phyloP scores from a whole-genome alignment of 257 asterid genomes.

The Scutellaria baicalensis region DNA sequence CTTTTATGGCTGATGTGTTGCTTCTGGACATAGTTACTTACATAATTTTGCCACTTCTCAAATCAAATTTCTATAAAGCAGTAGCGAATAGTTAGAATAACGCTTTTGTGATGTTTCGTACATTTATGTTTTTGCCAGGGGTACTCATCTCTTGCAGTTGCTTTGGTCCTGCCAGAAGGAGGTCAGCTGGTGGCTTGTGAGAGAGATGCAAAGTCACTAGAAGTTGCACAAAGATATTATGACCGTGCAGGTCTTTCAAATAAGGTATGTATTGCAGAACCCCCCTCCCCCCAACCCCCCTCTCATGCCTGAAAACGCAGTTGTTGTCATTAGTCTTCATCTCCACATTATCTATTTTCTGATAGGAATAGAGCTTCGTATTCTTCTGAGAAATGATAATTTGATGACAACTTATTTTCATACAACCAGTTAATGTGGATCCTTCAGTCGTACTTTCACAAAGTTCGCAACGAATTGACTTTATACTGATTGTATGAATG shows the following conservation, averaged over 20 bases:
- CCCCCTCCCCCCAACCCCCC: background rate
- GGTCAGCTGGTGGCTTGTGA: slow-evolving; percentile 88
- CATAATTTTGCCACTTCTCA: background rate
- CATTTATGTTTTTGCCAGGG: slow-evolving; percentile 40
- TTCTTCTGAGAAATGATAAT: background rate
- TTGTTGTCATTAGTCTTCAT: background rate
- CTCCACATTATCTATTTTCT: background rate
- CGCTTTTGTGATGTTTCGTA: background rate
- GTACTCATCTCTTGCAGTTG: slow-evolving; percentile 91
- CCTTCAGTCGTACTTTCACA: background rate
- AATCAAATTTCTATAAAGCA: background rate
- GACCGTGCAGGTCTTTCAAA: slow-evolving; percentile 72
- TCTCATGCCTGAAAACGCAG: background rate
- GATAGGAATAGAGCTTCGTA: background rate
- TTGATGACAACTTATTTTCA: background rate
- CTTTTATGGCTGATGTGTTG: background rate
- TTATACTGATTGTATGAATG: background rate
- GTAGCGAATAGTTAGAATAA: background rate
- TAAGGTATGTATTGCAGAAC: slow-evolving; percentile 37
- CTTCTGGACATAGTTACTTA: background rate
- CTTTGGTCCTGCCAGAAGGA: slow-evolving; percentile 75
- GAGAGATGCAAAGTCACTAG: slow-evolving; percentile 63
- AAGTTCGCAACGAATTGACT: background rate
- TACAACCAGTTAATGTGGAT: background rate
- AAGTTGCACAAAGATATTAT: slow-evolving; percentile 77